Conservation (phyloP, 129 eudicot genomes). For the Logfia minima region DNA sequence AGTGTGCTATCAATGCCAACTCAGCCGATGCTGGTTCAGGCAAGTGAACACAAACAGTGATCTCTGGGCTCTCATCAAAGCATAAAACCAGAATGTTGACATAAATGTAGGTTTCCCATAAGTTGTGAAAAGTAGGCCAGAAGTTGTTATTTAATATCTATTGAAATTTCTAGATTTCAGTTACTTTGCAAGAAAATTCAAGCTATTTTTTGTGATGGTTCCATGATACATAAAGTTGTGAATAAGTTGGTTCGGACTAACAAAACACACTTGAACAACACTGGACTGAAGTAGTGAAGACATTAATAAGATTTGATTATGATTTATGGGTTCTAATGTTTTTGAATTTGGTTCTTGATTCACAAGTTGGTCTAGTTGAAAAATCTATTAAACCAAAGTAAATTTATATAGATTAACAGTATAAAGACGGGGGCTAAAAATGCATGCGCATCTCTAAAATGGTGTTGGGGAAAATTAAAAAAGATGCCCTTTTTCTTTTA, state of each 20-base stretch:
- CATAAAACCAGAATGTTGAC: not conserved
- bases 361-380: too few species aligned
- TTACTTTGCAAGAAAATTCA: not conserved
- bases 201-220: not conserved
- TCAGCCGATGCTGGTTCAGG: slow-evolving; percentile 26
- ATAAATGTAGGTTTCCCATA: not conserved
- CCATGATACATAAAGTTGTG: not conserved
- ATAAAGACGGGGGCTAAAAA: too few species aligned
- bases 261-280: too few species aligned
- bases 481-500: too few species aligned
- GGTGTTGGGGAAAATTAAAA: too few species aligned
- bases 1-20: slow-evolving; percentile 25
- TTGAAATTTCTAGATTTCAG: not conserved
- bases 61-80: not conserved
- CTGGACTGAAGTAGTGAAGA: too few species aligned
- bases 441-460: too few species aligned
- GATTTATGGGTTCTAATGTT: too few species aligned
- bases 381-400: too few species aligned
- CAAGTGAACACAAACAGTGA: slow-evolving; percentile 16
- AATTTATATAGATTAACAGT: too few species aligned
- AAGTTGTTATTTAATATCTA: not conserved
- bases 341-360: too few species aligned
- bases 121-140: not conserved
- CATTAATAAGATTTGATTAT: too few species aligned
- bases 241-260: not conserved